phyloP scores from a whole-genome alignment of 2,329 filamentous ascomycete species.

The Bisporella sp. region DNA sequence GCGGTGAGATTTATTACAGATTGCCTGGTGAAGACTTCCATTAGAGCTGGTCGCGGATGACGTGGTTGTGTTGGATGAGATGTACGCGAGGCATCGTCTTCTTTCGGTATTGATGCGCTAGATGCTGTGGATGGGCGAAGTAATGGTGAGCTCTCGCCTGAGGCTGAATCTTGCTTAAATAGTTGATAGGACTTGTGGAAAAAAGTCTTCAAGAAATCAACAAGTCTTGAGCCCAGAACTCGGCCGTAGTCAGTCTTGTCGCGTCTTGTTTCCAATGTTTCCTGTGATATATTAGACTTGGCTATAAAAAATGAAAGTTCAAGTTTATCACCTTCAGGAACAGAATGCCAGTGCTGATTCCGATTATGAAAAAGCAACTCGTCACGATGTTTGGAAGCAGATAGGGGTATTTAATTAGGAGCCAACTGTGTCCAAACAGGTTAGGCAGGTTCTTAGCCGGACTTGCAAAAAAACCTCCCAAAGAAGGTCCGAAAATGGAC shows the following conservation, averaged over 20 bases:
- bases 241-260: conserved; percentile 69
- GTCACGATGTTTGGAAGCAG: conserved; percentile 76
- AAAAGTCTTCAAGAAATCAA: conserved; percentile 25
- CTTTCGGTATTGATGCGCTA: conserved; percentile 20
- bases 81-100: conserved; percentile 7
- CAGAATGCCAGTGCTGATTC: conserved; percentile 64
- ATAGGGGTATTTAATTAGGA: conserved; percentile 76
- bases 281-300: conserved; percentile 35
- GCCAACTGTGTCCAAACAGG: conserved; percentile 58
- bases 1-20: conserved; percentile 67
- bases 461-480: conserved; percentile 81
- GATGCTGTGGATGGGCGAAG: conserved; percentile 32
- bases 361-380: conserved; percentile 69
- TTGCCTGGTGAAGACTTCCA: conserved; percentile 66
- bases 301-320: not conserved
- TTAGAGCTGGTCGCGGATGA: conserved; percentile 35
- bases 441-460: conserved; percentile 68
- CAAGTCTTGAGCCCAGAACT: conserved; percentile 61
- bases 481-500: conserved; percentile 77
- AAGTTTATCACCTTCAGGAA: conserved; percentile 58
- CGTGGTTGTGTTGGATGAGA: conserved; percentile 21
- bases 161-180: conserved; percentile 35
- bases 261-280: conserved; percentile 72
- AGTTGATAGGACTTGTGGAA: conserved; percentile 11
- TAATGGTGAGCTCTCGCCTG: conserved; percentile 50